Evolutionary conservation across 2,329 filamentous ascomycete genomes (phyloP).

Genomic region (Madurella mycetomatis): DNA sequence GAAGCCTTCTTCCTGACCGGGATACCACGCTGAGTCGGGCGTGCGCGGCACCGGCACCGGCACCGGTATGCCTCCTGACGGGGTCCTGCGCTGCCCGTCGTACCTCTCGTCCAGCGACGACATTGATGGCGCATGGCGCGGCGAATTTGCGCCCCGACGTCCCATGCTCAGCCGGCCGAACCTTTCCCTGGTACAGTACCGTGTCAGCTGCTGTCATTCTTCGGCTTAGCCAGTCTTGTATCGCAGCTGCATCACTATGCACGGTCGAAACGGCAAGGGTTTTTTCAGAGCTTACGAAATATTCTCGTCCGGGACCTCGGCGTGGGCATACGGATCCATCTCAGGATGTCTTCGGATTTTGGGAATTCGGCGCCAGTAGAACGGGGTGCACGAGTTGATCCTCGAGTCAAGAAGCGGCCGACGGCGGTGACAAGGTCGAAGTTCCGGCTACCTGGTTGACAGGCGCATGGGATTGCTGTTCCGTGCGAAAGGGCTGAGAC

Average conservation of each 20-base stretch:
- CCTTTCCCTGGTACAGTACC: slow-evolving; percentile 1
- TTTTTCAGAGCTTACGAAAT: slow-evolving; percentile 13
- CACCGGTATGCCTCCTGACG: slow-evolving; percentile 7
- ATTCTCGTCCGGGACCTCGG: slow-evolving; percentile 9
- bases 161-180: slow-evolving; percentile 5
- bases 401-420: background rate
- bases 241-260: background rate
- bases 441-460: background rate
- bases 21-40: slow-evolving; percentile 14
- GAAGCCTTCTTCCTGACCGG: slow-evolving; percentile 12
- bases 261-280: background rate
- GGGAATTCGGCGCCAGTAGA: background rate
- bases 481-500: background rate
- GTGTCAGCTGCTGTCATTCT: slow-evolving; percentile 1
- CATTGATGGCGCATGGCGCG: slow-evolving; percentile 7
- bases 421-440: background rate
- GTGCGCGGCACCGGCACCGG: slow-evolving; percentile 11
- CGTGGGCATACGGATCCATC: slow-evolving; percentile 9
- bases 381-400: background rate
- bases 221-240: no score
- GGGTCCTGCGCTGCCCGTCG: slow-evolving; percentile 11
- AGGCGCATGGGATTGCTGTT: background rate
- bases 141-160: background rate
- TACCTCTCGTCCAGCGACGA: slow-evolving; percentile 16
- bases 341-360: background rate